Evolutionary conservation across 805 yeast genomes (phyloP), one percentile per base, ranked within the genome.

Genomic region (Maudiozyma bulderi): DNA sequence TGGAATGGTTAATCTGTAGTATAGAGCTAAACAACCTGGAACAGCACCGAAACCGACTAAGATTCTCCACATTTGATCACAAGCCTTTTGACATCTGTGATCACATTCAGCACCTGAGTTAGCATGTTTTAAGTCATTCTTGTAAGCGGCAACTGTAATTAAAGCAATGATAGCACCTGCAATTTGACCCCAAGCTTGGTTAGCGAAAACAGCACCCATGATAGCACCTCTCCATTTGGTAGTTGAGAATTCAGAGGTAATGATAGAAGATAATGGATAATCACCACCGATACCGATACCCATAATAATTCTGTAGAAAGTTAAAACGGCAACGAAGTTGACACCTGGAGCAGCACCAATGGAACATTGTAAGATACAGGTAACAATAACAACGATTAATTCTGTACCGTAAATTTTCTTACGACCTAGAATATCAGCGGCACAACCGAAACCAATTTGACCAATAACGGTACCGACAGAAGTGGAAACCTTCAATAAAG

Each of bases 281-380:
- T 88, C 96, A 77, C 96, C 96, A 74, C 96, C 96, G 59, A 88
- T 89, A 80, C 96, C 96, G 60, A 89, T 83, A 76, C 96, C 96
- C 87, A 82, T 84, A 54, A 88, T 63, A 56, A 88, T 82, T 80
- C 96, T 84, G 72, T 81, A 82, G 62, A 84, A 81, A 9, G 82
- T 71, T 54, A 89, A 74, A 46, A 86, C 74, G 43, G 93, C 95
- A 50, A 80, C 78, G 61, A 87, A 84, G 62, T 74, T 76, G 52
- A 87, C 70, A 55, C 83, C 93, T 29, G 86, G 77, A 29, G 95
- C 78, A 8, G 67, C 60, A 61, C 95, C 96, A 43, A 83, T 55
- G 52, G 76, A 68, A 73, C 91, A 82, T 73, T 88, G 96, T 54
- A 83, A 70, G 54, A 88, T 68, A 51, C 95, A 84, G 38, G 93